Base-by-base conservation (phyloP, 1,284 basidiomycete genomes). In the Xerocomus nothofagi region DNA sequence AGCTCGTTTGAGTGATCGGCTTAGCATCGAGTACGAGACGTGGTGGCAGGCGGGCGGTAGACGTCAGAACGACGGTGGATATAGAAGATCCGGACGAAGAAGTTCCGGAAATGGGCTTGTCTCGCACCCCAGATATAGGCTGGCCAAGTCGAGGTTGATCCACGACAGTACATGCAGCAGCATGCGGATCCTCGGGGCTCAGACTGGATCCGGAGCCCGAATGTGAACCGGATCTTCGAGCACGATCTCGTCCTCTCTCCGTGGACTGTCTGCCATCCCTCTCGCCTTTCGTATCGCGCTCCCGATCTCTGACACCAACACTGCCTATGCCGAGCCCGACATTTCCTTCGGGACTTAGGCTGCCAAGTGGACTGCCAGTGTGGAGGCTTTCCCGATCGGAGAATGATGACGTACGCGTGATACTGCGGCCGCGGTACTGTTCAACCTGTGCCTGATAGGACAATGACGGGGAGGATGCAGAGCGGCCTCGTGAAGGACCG, bases 341-440 rank as follows among this genome's bases (percentile, higher is more conserved):
- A 23, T 62, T 61, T 47, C 70, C 78, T 4, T 84, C 82, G 6
- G 84, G 84, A 18, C 81, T 83, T 42, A 83, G 65, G 53, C 80
- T 82, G 8, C 82, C 83, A 30, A 83, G 60, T 4, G 82, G 78
- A 41, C 77, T 78, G 24, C 62, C 63, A 23, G 72, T 64, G 12
- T 63, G 61, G 39, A 71, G 70, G 12, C 73, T 71, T 39, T 76
- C 76, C 30, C 74, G 70, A 54, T 80, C 78, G 44, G 70, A 72
- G 37, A 76, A 77, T 7, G 79, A 77, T 11, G 76, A 73, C 12
- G 76, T 76, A 31, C 82, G 75, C 15, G 81, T 76, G 38, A 71
- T 72, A 27, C 80, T 80, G 17, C 84, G 75, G 0, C 84, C 84
- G n/a, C 80, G 72, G 59, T 57, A 61, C 61, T 59, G 65, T 23